phyloP scores from a whole-genome alignment of 2,329 filamentous ascomycete genomes.

The Thielaviopsis punctulata region DNA sequence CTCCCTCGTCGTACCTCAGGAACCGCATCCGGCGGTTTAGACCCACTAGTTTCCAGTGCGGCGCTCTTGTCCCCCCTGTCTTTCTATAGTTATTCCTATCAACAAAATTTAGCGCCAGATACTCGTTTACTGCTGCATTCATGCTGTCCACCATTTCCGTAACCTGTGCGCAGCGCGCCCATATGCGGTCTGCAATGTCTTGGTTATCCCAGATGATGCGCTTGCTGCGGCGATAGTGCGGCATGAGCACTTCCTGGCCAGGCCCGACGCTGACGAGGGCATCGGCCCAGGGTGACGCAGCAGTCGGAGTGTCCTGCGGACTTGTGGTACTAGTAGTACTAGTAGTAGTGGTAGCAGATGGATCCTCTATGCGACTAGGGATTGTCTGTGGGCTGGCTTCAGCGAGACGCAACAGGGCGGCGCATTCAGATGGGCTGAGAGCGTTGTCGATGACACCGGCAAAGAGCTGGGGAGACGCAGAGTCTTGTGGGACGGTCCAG shows the following conservation, averaged over 20 bases:
- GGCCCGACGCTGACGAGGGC: conserved; percentile 51
- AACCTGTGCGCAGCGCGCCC: conserved; percentile 35
- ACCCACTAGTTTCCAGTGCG: conserved; percentile 27
- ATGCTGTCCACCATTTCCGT: conserved; percentile 26
- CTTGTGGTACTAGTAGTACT: conserved; percentile 2
- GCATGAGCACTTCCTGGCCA: conserved; percentile 38
- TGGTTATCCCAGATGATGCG: conserved; percentile 58
- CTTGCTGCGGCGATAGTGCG: conserved; percentile 49
- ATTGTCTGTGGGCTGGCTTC: conserved; percentile 26
- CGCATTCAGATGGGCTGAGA: conserved; percentile 39
- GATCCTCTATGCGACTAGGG: no score
- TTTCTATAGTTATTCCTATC: not conserved
- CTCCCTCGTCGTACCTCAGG: conserved; percentile 51
- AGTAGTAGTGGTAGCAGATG: conserved; percentile 26
- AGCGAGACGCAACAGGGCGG: conserved; percentile 30
- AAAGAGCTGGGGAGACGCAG: conserved; percentile 31
- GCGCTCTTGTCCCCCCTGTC: not conserved
- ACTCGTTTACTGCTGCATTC: conserved; percentile 15
- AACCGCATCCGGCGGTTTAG: conserved; percentile 63
- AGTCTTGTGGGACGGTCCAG: conserved; percentile 31
- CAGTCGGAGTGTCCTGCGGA: conserved; percentile 4
- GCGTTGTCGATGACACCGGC: conserved; percentile 46
- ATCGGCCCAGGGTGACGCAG: conserved; percentile 37
- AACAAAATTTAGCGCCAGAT: not conserved
- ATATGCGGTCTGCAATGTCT: conserved; percentile 44